Conservation (phyloP, 768 basidiomycete genomes). For the Amanita rimosa region DNA sequence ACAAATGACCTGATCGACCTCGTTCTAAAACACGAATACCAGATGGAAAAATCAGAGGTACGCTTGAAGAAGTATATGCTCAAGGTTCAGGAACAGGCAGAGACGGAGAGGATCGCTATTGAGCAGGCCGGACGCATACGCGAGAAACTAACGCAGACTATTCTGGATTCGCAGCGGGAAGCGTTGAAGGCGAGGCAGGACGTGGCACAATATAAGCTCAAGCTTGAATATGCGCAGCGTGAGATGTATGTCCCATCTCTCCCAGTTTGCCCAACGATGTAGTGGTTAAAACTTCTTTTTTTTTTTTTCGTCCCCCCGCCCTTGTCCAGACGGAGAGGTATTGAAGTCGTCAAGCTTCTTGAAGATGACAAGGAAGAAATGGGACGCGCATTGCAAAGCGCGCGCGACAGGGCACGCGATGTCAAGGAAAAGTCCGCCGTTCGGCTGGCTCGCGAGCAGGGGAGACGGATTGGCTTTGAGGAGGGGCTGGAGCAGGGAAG, state of each 20-base stretch:
- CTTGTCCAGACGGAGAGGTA: not conserved
- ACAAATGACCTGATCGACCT: constrained; percentile 1
- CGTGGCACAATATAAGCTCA: constrained; percentile 4
- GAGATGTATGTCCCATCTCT: constrained; percentile 1
- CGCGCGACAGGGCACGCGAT: constrained; percentile 1
- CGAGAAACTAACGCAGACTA: constrained; percentile 4
- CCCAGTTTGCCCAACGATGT: not conserved
- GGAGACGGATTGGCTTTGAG: constrained; percentile 2
- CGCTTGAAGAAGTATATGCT: not conserved
- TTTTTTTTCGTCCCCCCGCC: not conserved
- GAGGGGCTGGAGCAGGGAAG: constrained; percentile 3
- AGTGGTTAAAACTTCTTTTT: not conserved
- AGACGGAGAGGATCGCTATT: not conserved
- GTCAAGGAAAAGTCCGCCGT: constrained; percentile 1
- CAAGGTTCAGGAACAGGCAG: not conserved
- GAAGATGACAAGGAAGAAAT: constrained; percentile 6
- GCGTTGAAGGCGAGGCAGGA: constrained; percentile 2
- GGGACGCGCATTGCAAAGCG: constrained; percentile 1
- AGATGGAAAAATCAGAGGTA: constrained; percentile 1
- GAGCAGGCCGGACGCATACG: constrained; percentile 1
- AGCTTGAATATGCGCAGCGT: constrained; percentile 3
- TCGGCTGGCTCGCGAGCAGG: constrained; percentile 5
- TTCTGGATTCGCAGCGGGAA: constrained; percentile 3
- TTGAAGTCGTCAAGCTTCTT: not conserved
- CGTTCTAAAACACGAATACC: not conserved